phyloP scores from a whole-genome alignment of 2,329 filamentous ascomycete species.

The Monilinia laxa region DNA sequence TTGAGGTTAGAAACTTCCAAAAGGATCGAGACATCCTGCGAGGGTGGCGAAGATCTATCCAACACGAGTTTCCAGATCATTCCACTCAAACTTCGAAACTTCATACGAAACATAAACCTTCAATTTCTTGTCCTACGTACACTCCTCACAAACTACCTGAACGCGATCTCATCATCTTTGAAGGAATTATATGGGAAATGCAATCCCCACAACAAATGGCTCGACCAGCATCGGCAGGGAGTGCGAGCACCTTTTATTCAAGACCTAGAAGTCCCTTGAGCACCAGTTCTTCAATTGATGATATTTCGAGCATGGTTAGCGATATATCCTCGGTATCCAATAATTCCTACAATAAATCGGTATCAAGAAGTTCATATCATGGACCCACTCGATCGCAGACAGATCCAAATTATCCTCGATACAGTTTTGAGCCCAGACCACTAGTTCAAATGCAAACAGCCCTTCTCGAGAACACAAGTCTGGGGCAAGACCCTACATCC shows the following conservation, averaged over 20 bases:
- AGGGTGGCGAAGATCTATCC: conserved; percentile 19
- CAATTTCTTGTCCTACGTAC: conserved; percentile 31
- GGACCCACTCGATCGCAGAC: conserved; percentile 28
- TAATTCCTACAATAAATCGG: conserved; percentile 10
- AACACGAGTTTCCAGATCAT: conserved; percentile 18
- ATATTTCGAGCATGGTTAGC: conserved; percentile 31
- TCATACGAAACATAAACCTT: conserved; percentile 25
- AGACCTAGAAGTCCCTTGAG: conserved; percentile 37
- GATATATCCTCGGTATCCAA: conserved; percentile 29
- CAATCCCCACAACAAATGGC: conserved; percentile 27
- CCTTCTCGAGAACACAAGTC: conserved; percentile 16
- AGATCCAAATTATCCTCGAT: conserved; percentile 26
- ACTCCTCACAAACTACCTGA: conserved; percentile 23
- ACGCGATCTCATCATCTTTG: conserved; percentile 13
- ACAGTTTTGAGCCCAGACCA: conserved; percentile 25
- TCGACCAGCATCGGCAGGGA: conserved; percentile 28
- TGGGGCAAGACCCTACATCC: conserved; percentile 26
- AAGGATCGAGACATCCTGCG: conserved; percentile 18
- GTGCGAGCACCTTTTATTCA: conserved; percentile 34
- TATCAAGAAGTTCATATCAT: conserved; percentile 17
- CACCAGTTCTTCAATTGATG: conserved; percentile 32
- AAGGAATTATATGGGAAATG: conserved; percentile 28
- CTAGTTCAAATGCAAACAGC: conserved; percentile 19
- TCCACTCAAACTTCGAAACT: neutral
- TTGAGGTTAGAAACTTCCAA: neutral